Percentiles rank a stretch among this genome's conserved stretches.
These are phyloP conservation scores for Barnettozyma populi DNA, from an alignment of 805 yeast genomes.

Conservation along the genomic window DNA sequence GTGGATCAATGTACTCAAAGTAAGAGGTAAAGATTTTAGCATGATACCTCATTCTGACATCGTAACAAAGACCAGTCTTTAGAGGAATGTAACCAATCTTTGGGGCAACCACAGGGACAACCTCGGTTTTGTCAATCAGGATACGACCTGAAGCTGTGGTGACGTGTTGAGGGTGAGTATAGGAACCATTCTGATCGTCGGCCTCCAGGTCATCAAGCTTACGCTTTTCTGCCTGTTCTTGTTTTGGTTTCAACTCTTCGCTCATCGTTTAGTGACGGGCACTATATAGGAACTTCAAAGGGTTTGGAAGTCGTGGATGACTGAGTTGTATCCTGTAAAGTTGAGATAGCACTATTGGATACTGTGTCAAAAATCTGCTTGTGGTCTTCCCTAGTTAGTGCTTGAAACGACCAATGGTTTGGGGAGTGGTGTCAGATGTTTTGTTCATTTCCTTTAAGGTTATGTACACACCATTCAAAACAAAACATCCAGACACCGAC, in stretches of 20 bases:
- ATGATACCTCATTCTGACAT: constrained; percentile 95
- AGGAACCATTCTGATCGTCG: constrained; percentile 9
- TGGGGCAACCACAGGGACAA: constrained; percentile 59
- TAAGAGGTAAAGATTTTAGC: constrained; percentile 90
- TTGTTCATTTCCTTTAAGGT: neutral
- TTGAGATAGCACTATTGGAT: neutral
- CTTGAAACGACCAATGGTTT: neutral
- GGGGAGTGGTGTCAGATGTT: neutral
- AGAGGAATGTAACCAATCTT: constrained; percentile 65
- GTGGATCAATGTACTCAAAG: constrained; percentile 94
- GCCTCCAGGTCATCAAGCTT: constrained; percentile 20
- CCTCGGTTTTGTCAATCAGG: constrained; percentile 29
- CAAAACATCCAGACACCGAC: constrained; percentile 4
- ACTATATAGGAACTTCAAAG: neutral
- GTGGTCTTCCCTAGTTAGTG: neutral
- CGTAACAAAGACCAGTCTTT: constrained; percentile 93
- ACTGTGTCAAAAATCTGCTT: neutral
- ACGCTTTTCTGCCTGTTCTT: constrained; percentile 15
- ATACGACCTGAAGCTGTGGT: neutral
- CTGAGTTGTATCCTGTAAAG: neutral
- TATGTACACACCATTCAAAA: neutral
- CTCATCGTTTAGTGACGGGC: neutral
- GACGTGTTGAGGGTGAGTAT: neutral
- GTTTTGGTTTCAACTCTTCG: constrained; percentile 4
- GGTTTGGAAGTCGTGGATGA: too few relatives aligned